These are phyloP conservation scores for Boletus rubropictus DNA, from an alignment of 768 basidiomycete genomes.

Conservation along the genomic window DNA sequence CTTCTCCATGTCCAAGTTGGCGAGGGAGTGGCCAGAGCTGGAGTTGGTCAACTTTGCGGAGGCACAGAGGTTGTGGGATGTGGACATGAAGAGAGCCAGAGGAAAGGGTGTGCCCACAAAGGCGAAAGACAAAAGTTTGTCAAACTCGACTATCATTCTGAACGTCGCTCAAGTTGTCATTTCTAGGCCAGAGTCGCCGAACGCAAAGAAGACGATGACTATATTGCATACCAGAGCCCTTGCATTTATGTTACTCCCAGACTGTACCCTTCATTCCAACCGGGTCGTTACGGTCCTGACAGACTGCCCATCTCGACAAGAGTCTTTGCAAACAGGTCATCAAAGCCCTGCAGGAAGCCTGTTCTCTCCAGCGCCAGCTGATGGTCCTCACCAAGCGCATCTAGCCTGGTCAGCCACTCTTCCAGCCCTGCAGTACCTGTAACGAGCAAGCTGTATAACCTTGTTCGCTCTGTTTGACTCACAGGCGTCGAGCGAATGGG, in stretches of 20 bases:
- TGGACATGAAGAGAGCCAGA: conserved; percentile 61
- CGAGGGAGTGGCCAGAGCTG: conserved; percentile 48
- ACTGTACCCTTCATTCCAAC: conserved; percentile 18
- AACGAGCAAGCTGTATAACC: conserved; percentile 63
- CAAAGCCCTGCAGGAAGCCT: conserved; percentile 56
- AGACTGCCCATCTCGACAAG: conserved; percentile 55
- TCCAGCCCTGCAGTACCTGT: conserved; percentile 56
- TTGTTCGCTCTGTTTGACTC: conserved; percentile 66
- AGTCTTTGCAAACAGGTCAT: conserved; percentile 57
- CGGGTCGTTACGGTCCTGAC: conserved; percentile 22
- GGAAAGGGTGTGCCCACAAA: conserved; percentile 84
- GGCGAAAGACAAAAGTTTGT: conserved; percentile 61
- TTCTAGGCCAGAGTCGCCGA: conserved; percentile 49
- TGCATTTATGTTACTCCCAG: background rate
- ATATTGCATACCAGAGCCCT: background rate
- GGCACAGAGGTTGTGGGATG: conserved; percentile 60
- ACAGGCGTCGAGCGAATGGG: conserved; percentile 41
- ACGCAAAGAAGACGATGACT: conserved; percentile 39
- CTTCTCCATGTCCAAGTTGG: conserved; percentile 48
- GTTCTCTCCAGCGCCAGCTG: conserved; percentile 40
- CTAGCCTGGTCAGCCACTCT: conserved; percentile 53
- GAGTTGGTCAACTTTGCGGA: conserved; percentile 63
- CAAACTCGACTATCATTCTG: background rate
- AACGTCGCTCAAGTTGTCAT: background rate
- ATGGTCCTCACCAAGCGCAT: conserved; percentile 25